Base-by-base conservation (phyloP, 345 rosid species). In the Noccaea caerulescens region DNA sequence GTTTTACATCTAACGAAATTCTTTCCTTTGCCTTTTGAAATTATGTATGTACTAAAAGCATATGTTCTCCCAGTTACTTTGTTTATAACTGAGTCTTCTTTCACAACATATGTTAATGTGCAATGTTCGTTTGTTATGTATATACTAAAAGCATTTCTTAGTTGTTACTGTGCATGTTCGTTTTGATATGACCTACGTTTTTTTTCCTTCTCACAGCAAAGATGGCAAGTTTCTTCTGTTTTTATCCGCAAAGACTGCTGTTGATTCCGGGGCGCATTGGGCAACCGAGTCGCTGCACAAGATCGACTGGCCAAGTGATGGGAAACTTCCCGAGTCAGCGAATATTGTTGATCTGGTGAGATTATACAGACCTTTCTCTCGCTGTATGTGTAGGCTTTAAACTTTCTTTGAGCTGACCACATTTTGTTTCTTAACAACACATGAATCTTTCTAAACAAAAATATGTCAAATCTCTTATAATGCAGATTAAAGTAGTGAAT, bases 201-300 rank as follows among this genome's bases (percentile, higher is more conserved):
- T 66, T 32, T 78, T 25, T 25, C 27, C 43, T 60, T 33, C 37
- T 52, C 63, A 49, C 91, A 93, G 98, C 74, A 94, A 89, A 57
- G 95, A 85, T 76, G 96, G 97, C 69, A 91, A 82, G 61, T 78
- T 79, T 73, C 93, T 93, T 53, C 77, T 89, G 58, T 93, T 89
- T 79, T 16, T 85, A 68, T 91, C 97, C 58, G 85, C 86, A 55
- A 85, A 83, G 79, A 80, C 78, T 60, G 81, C 96, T 64, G 96
- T 89, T 67, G 92, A 89, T 71, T 82, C 90, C 32, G 97, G 98
- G 41, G 88, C 84, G 0, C 96, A 89, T 80, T 54, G 63, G 25
- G 86, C 84, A 58, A 91, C 97, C 41, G 81, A 85, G 61, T 89
- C 97, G 45, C 91, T 91, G 72, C 88, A 89, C 78, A 84, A 75